These are phyloP conservation scores for Rhizopus microsporus DNA, from an alignment of 371 early-diverging fungal genomes.

Conservation along the genomic window DNA sequence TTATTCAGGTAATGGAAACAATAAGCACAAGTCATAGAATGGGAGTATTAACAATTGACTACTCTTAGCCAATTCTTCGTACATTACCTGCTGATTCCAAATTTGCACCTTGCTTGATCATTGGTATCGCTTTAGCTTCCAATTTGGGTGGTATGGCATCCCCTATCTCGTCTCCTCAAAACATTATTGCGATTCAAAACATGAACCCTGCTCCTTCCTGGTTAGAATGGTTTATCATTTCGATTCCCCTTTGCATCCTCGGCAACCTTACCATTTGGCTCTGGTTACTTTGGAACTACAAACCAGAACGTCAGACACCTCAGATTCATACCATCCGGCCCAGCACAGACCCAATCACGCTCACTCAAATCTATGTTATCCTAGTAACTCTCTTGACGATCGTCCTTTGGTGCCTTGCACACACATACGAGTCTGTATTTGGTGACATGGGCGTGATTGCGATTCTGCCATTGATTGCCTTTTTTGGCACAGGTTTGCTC, in stretches of 20 bases:
- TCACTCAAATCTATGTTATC: constrained; percentile 65
- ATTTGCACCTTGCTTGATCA: constrained; percentile 71
- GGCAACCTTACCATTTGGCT: constrained; percentile 74
- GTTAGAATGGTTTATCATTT: constrained; percentile 65
- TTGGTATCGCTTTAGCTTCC: constrained; percentile 84
- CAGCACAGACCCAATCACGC: constrained; percentile 58
- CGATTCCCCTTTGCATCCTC: constrained; percentile 63
- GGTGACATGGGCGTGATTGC: constrained; percentile 88
- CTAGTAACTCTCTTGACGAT: constrained; percentile 69
- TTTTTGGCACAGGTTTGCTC: constrained; percentile 78
- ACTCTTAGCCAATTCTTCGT: constrained; percentile 69
- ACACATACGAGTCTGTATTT: constrained; percentile 56
- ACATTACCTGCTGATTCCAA: constrained; percentile 65
- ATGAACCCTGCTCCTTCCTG: constrained; percentile 77
- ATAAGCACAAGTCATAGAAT: not conserved
- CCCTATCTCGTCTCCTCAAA: constrained; percentile 84
- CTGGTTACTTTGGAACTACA: constrained; percentile 59
- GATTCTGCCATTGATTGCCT: constrained; percentile 76
- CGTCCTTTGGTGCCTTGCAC: constrained; percentile 77
- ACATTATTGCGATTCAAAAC: constrained; percentile 72
- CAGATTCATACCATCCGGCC: constrained; percentile 59
- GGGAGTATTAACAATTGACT: not conserved
- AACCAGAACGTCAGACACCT: constrained; percentile 62
- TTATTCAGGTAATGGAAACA: constrained; percentile 67
- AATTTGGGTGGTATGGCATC: constrained; percentile 89